Conservation (phyloP, 106 monocot species). For the Posidonia australis region DNA sequence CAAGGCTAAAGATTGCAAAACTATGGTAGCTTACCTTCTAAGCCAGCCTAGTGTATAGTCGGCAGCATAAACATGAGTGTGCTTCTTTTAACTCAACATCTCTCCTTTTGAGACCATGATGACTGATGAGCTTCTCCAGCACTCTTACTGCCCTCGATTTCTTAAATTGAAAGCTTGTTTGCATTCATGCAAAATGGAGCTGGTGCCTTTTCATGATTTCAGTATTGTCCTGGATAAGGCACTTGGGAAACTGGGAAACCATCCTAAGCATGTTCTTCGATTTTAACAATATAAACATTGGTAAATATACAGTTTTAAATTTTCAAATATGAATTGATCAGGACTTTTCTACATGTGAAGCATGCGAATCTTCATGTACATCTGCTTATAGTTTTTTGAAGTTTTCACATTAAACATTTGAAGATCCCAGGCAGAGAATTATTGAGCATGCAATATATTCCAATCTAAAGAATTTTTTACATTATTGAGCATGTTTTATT, state of each 20-base stretch:
- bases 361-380: no score
- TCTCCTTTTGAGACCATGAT: neutral
- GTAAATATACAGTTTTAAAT: no score
- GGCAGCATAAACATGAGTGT: conserved; percentile 81
- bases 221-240: conserved; percentile 59
- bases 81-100: neutral
- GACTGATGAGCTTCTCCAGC: neutral
- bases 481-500: conserved; percentile 2
- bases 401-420: no score
- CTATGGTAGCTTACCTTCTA: conserved; percentile 67
- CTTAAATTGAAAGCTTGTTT: no score
- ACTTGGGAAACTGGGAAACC: conserved; percentile 77
- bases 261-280: conserved; percentile 76
- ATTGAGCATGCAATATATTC: conserved; percentile 73
- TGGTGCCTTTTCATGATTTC: conserved; percentile 74
- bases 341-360: no score
- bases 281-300: conserved; percentile 1
- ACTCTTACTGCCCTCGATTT: neutral
- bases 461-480: neutral
- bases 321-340: no score
- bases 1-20: conserved; percentile 43
- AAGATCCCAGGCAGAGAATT: conserved; percentile 72
- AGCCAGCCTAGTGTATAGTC: conserved; percentile 41
- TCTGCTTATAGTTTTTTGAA: no score
- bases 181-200: conserved; percentile 62